phyloP scores from a whole-genome alignment of 176 grass and related monocot genomes.

The Aegilops umbellulata region DNA sequence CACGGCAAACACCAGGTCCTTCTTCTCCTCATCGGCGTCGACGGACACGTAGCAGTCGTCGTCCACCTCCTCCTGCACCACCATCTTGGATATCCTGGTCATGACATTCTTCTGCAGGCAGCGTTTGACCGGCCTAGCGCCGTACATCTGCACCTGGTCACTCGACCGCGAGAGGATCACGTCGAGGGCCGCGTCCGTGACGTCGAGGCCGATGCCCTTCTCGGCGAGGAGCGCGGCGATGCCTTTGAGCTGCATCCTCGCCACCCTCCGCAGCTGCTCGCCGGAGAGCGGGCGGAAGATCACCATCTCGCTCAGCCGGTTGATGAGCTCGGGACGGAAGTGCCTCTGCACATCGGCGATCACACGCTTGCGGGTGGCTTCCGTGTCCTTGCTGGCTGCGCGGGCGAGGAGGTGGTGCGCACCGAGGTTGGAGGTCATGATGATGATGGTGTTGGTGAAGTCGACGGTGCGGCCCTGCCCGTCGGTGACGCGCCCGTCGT shows the following conservation, averaged over 20 bases:
- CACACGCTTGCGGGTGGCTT: slow-evolving; percentile 39
- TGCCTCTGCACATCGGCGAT: slow-evolving; percentile 33
- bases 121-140: slow-evolving; percentile 63
- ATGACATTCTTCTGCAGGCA: slow-evolving; percentile 82
- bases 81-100: slow-evolving; percentile 75
- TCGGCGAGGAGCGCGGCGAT: slow-evolving; percentile 77
- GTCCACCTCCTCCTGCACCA: slow-evolving; percentile 84
- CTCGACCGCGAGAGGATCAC: slow-evolving; percentile 48
- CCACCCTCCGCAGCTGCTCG: slow-evolving; percentile 81
- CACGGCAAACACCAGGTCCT: neutral
- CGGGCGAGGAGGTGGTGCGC: slow-evolving; percentile 81
- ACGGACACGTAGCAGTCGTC: slow-evolving; percentile 77
- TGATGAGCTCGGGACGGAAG: slow-evolving; percentile 85
- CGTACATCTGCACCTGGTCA: slow-evolving; percentile 40
- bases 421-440: slow-evolving; percentile 94
- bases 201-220: slow-evolving; percentile 66
- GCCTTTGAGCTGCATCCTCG: slow-evolving; percentile 83
- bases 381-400: slow-evolving; percentile 53
- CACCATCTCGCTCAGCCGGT: slow-evolving; percentile 88
- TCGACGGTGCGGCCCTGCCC: slow-evolving; percentile 81
- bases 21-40: slow-evolving; percentile 16
- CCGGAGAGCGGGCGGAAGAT: slow-evolving; percentile 76
- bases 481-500: slow-evolving; percentile 81
- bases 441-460: slow-evolving; percentile 89
- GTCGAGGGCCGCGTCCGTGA: slow-evolving; percentile 80